phyloP scores from a whole-genome alignment of 2,329 filamentous ascomycete species.

The Monosporascus ibericus region DNA sequence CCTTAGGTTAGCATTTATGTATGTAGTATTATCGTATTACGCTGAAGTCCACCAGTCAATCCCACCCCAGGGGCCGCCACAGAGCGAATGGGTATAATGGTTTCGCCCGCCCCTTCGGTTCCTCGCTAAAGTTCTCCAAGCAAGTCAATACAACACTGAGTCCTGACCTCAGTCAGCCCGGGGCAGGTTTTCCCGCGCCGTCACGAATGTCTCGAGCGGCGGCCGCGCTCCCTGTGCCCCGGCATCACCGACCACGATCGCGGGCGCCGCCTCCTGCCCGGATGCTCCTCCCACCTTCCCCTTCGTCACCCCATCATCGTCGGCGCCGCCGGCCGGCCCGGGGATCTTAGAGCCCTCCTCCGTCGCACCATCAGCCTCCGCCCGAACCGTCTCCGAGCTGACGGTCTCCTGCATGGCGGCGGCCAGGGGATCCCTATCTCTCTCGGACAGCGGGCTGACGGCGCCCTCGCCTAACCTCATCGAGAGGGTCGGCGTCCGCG shows the following conservation, averaged over 20 bases:
- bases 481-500: constrained; percentile 1
- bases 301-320: too few species aligned
- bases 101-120: too few species aligned
- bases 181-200: constrained; percentile 41
- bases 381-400: constrained; percentile 9
- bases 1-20: too few species aligned
- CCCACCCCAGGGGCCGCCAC: too few species aligned
- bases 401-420: constrained; percentile 6
- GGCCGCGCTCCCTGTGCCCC: constrained; percentile 12
- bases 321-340: too few species aligned
- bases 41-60: too few species aligned
- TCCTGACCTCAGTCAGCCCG: constrained; percentile 15
- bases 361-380: constrained; percentile 1
- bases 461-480: too few species aligned
- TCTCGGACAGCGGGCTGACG: neutral
- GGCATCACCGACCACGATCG: constrained; percentile 4
- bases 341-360: constrained; percentile 1
- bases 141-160: too few species aligned
- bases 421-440: constrained; percentile 7
- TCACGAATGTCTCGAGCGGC: constrained; percentile 48
- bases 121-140: neutral
- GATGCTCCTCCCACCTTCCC: neutral
- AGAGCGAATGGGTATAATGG: too few species aligned
- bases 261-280: constrained; percentile 4
- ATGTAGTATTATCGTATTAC: too few species aligned